Conservation (phyloP, 225 moss, liverwort and hornwort genomes). For the Climacium dendroides region DNA sequence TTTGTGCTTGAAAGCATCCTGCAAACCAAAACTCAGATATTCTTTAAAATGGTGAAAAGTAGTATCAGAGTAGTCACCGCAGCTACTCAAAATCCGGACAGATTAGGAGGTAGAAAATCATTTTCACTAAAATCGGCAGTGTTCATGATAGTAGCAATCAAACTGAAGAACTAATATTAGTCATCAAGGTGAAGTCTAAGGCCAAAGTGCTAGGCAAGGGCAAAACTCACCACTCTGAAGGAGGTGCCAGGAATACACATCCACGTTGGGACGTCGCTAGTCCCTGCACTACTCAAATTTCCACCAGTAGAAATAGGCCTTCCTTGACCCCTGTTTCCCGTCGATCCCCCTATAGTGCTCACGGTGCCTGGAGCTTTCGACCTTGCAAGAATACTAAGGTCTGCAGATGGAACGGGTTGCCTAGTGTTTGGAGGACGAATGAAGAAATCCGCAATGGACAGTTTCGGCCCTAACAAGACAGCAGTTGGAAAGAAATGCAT, state of each 20-base stretch:
- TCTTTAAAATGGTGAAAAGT: not conserved
- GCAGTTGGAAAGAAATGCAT: not conserved
- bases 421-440: constrained; percentile 22
- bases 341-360: not conserved
- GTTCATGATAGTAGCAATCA: not conserved
- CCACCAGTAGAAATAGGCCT: constrained; percentile 2
- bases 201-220: not conserved
- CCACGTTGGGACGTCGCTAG: constrained; percentile 52
- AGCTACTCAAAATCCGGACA: not conserved
- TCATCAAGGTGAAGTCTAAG: not conserved
- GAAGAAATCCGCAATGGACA: constrained; percentile 66
- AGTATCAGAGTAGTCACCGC: not conserved
- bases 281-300: not conserved
- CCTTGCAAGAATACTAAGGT: not conserved
- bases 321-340: not conserved
- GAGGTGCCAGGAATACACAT: constrained; percentile 98
- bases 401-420: constrained; percentile 4
- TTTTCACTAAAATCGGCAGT: not conserved
- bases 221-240: constrained; percentile 70
- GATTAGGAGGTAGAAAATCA: not conserved
- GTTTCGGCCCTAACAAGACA: constrained; percentile 16
- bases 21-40: not conserved
- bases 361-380: not conserved
- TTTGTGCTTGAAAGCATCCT: constrained; percentile 94
- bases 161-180: not conserved